Conservation (phyloP, 2,329 filamentous ascomycete genomes). For the Chaetomiaceae sp. region DNA sequence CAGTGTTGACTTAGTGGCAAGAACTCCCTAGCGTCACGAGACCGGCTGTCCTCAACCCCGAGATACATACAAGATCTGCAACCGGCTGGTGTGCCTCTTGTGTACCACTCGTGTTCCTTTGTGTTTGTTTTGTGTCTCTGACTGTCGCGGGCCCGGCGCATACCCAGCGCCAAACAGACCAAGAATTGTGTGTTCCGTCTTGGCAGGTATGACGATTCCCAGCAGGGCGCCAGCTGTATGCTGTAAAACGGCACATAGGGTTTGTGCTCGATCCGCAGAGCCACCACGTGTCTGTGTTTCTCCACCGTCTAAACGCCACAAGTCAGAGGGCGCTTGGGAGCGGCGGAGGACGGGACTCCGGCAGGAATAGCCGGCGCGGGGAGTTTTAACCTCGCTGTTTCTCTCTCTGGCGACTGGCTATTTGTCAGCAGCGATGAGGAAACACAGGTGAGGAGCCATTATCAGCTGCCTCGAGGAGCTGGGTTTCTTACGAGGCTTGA, state of each 20-base stretch:
- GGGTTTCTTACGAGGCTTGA: too few species aligned
- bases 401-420: neutral
- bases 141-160: neutral
- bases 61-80: too few species aligned
- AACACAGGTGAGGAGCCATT: too few species aligned
- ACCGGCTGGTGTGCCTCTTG: neutral
- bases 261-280: neutral
- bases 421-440: too few species aligned
- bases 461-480: too few species aligned
- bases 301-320: neutral
- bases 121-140: neutral
- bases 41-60: neutral
- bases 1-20: too few species aligned
- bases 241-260: neutral
- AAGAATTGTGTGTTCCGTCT: neutral
- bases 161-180: neutral
- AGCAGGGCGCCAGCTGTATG: neutral
- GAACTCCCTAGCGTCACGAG: neutral
- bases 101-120: neutral
- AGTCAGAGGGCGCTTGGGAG: neutral
- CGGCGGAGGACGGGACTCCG: neutral
- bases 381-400: neutral
- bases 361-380: neutral
- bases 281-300: slow-evolving; percentile 11
- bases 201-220: neutral